Percentiles rank a stretch among this genome's conserved stretches.
Evolutionary conservation across 2,329 filamentous ascomycete species (phyloP).

Genomic region (Myriosclerotinia scirpicola): DNA sequence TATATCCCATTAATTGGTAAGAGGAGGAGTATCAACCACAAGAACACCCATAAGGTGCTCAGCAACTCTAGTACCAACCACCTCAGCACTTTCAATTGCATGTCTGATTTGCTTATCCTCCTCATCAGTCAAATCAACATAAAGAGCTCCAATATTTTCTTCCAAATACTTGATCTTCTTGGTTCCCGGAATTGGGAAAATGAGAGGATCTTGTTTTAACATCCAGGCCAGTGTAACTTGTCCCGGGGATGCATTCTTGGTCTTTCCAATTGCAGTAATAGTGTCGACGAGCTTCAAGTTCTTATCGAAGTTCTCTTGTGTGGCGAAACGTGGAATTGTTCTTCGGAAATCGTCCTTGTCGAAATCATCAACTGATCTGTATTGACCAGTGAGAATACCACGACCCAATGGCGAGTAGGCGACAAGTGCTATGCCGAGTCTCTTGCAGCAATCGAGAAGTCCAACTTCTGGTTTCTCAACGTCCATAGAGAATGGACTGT

Average conservation of each 20-base stretch:
- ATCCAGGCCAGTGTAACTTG: slow-evolving; percentile 65
- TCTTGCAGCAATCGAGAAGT: slow-evolving; percentile 54
- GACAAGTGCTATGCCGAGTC: slow-evolving; percentile 46
- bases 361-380: slow-evolving; percentile 33
- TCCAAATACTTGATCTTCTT: slow-evolving; percentile 49
- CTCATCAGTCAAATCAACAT: slow-evolving; percentile 40
- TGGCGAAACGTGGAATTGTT: slow-evolving; percentile 51
- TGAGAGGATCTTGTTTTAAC: slow-evolving; percentile 56
- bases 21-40: slow-evolving; percentile 23
- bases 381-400: slow-evolving; percentile 46
- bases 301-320: slow-evolving; percentile 53
- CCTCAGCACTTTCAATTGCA: slow-evolving; percentile 36
- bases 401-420: slow-evolving; percentile 49
- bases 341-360: slow-evolving; percentile 25
- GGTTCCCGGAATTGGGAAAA: slow-evolving; percentile 58
- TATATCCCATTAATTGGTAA: not conserved
- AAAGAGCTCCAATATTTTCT: slow-evolving; percentile 44
- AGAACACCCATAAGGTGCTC: slow-evolving; percentile 25
- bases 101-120: slow-evolving; percentile 42
- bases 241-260: slow-evolving; percentile 53
- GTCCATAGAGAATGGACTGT: slow-evolving; percentile 53
- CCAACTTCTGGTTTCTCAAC: slow-evolving; percentile 52
- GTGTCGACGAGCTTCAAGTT: slow-evolving; percentile 54
- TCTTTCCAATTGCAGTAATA: slow-evolving; percentile 50
- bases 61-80: slow-evolving; percentile 24